phyloP scores from a whole-genome alignment of 169 alveolate genomes.

The Eimeria tenella region DNA sequence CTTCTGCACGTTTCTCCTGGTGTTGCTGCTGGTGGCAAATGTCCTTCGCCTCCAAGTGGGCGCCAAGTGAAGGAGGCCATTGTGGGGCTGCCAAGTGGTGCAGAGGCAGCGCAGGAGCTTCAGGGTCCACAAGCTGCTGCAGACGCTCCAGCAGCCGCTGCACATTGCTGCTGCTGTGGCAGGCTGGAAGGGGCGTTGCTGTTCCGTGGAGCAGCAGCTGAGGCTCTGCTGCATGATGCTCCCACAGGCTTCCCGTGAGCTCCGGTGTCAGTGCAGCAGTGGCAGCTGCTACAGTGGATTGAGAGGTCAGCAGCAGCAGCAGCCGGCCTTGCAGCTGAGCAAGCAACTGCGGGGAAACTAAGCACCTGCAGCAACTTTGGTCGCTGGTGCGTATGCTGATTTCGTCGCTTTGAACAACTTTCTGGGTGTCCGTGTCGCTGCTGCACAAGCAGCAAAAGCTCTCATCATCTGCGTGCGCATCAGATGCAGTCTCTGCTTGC shows the following conservation, averaged over 20 bases:
- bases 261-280: slow-evolving; percentile 71
- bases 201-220: slow-evolving; percentile 68
- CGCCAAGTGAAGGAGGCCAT: slow-evolving; percentile 22
- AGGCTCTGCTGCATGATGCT: neutral
- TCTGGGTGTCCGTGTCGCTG: neutral
- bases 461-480: slow-evolving; percentile 31
- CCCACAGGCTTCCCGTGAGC: slow-evolving; percentile 26
- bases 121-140: slow-evolving; percentile 50
- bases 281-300: slow-evolving; percentile 69
- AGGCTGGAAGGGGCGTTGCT: neutral
- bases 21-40: slow-evolving; percentile 57
- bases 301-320: slow-evolving; percentile 72
- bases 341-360: slow-evolving; percentile 55
- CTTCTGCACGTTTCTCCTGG: slow-evolving; percentile 19
- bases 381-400: slow-evolving; percentile 14
- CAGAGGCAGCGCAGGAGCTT: slow-evolving; percentile 60
- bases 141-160: slow-evolving; percentile 63
- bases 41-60: neutral
- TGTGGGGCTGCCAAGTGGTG: slow-evolving; percentile 42
- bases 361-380: slow-evolving; percentile 37
- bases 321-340: slow-evolving; percentile 62
- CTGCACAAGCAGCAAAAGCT: slow-evolving; percentile 24
- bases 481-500: slow-evolving; percentile 48
- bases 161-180: slow-evolving; percentile 33
- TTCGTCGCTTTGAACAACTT: neutral